Base-by-base conservation (phyloP, 306 rosid species). In the Vicia sativa region DNA sequence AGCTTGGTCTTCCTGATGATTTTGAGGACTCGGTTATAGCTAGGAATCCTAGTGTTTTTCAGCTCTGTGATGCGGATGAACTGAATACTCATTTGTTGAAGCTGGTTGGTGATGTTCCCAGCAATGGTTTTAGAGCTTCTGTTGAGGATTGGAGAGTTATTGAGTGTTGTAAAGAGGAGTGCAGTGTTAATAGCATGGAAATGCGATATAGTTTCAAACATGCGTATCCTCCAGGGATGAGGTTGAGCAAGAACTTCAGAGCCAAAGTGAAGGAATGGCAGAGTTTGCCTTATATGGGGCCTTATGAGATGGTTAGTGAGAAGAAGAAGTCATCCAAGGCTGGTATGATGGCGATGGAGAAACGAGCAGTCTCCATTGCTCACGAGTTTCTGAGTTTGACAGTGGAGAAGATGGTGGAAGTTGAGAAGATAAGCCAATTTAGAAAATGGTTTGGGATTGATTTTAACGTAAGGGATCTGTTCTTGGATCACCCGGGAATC, bases 181-280 rank as follows among this genome's bases (percentile, higher is more conserved):
- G 84, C 67, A 66, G 53, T 34, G 77, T 77, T 58, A 91, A 86
- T 70, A 74, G 85, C 75, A 79, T 79, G 13, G 91, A 84, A 71
- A 74, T 92, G 66, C 74, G 8, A 61, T 82, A 79, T 55, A 87
- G 90, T 72, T 93, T 88, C 71, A 83, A 75, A 75, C 95, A 86
- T 0, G 78, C 79, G 43, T 85, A 80, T 75, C 98, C 98, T 71
- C 96, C 97, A 0, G 91, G 97, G 63, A 93, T 93, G 96, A 84
- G 78, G 83, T 62, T 93, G 80, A 76, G 54, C 78, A 80, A 83
- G 82, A 81, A 46, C 60, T 90, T 83, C 62, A 90, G 74, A 86
- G 95, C 96, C 81, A 88, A 90, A 84, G 96, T 88, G 73, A 86
- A 81, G 80, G 86, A 83, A 65, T 93, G 99, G 97, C 97, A 88